Evolutionary conservation across 257 asterid species (phyloP).

Genomic region (Solanum piurae): DNA sequence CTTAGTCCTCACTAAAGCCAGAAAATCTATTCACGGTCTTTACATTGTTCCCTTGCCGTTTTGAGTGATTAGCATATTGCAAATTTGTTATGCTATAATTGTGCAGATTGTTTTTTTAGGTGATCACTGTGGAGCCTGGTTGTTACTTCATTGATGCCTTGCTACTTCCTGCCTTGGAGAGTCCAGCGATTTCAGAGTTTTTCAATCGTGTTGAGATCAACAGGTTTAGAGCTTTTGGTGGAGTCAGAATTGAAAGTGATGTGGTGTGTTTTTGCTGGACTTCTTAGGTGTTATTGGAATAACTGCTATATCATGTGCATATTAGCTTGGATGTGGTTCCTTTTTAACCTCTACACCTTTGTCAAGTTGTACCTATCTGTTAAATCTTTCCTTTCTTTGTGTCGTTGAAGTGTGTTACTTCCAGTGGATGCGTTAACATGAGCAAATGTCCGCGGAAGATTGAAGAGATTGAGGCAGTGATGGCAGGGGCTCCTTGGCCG

Average conservation of each 20-base stretch:
- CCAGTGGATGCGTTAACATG: conserved; percentile 76
- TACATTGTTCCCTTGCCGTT: background rate
- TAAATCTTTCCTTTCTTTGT: background rate
- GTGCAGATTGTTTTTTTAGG: conserved; percentile 34
- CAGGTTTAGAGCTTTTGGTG: conserved; percentile 78
- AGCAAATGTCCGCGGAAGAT: conserved; percentile 75
- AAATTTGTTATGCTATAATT: background rate
- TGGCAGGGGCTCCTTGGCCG: conserved; percentile 91
- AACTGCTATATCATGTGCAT: background rate
- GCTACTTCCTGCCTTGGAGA: conserved; percentile 82
- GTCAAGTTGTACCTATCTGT: background rate
- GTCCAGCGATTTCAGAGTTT: conserved; percentile 46
- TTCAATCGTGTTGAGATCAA: conserved; percentile 53
- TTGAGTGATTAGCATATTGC: background rate
- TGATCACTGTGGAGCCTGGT: conserved; percentile 96
- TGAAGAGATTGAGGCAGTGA: conserved; percentile 81
- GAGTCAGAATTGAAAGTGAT: conserved; percentile 95
- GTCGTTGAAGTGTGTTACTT: conserved; percentile 46
- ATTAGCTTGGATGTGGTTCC: background rate
- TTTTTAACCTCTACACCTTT: background rate
- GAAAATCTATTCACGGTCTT: background rate
- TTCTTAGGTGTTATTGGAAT: background rate
- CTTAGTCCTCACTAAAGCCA: background rate
- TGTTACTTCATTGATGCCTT: conserved; percentile 88
- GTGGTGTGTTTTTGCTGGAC: conserved; percentile 30